Base-by-base conservation (phyloP, 257 asterid species). In the Przewalskia tangutica region DNA sequence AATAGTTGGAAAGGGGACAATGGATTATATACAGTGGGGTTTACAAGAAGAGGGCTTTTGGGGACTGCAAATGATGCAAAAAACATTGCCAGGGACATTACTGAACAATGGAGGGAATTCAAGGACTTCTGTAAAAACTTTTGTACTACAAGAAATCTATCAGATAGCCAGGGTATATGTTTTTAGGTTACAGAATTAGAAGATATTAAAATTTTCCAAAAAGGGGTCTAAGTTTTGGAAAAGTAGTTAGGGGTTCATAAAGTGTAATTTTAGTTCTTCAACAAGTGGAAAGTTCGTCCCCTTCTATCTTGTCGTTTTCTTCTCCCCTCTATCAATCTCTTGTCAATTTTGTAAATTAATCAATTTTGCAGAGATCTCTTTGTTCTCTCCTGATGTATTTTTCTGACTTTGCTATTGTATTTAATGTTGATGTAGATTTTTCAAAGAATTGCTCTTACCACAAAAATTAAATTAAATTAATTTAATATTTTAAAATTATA, bases 1-100 rank as follows among this genome's bases (percentile, higher is more conserved):
- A 79, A 90, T 84, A 92, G 97, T 36, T 95, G 99, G 99, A 95
- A 90, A 83, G 99, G 98, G 0, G 93, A 85, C 64, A 90, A 90
- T 0, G 99, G 99, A 65, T 86, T 95, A 84, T 92, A 93, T 82
- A 90, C 90, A 53, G 99, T 90, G 2, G 99, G 99, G 79, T 93
- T 95, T 89, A 92, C 99, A 12, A 87, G 91, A 86, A 88, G 95
- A 85, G 99, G 99, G 0, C 90, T 95, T 2, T 94, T 91, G 1
- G 99, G 99, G 16, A 88, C 97, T 0, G 85, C 95, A 51, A 87
- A 89, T 0, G 99, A 95, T 36, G 98, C 99, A 34, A 73, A 85
- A 6, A 91, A 91, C 71, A 91, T 92, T 50, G 93, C 97, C 0
- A 68, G 55, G 64, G 95, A 93, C 40, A 85, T 95, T 12, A 83